These are phyloP conservation scores for Dichomitus squalens DNA, from an alignment of 1,284 basidiomycete species.

Conservation along the genomic window DNA sequence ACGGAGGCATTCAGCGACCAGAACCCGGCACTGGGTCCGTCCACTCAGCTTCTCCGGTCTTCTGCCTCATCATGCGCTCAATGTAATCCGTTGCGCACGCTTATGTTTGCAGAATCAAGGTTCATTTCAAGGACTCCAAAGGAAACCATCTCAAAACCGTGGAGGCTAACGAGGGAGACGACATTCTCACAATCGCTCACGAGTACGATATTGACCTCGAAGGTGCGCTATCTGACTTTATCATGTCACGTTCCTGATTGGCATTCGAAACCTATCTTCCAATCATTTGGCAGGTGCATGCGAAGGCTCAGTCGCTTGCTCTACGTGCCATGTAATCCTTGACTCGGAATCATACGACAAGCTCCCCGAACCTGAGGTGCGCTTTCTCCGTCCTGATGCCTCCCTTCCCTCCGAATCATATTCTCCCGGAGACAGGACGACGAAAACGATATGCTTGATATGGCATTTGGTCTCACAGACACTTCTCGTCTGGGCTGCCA, in stretches of 20 bases:
- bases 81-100: slow-evolving; percentile 4
- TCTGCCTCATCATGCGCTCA: not conserved
- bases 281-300: slow-evolving; percentile 73
- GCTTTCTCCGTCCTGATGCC: not conserved
- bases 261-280: not conserved
- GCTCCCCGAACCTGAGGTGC: slow-evolving; percentile 80
- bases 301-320: slow-evolving; percentile 96
- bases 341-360: slow-evolving; percentile 82
- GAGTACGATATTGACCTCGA: slow-evolving; percentile 98
- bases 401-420: not conserved
- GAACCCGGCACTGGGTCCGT: slow-evolving; percentile 68
- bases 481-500: slow-evolving; percentile 87
- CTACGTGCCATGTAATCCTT: slow-evolving; percentile 96
- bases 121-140: slow-evolving; percentile 90
- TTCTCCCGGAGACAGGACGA: slow-evolving; percentile 58
- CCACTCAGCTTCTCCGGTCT: slow-evolving; percentile 14
- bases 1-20: slow-evolving; percentile 53
- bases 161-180: slow-evolving; percentile 93
- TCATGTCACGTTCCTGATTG: not conserved
- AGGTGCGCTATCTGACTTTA: slow-evolving; percentile 51
- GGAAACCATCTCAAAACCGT: slow-evolving; percentile 85
- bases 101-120: slow-evolving; percentile 65
- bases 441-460: slow-evolving; percentile 98
- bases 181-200: slow-evolving; percentile 89
- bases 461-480: slow-evolving; percentile 96